Evolutionary conservation across 257 asterid species (phyloP).

Genomic region (Petunia secreta): DNA sequence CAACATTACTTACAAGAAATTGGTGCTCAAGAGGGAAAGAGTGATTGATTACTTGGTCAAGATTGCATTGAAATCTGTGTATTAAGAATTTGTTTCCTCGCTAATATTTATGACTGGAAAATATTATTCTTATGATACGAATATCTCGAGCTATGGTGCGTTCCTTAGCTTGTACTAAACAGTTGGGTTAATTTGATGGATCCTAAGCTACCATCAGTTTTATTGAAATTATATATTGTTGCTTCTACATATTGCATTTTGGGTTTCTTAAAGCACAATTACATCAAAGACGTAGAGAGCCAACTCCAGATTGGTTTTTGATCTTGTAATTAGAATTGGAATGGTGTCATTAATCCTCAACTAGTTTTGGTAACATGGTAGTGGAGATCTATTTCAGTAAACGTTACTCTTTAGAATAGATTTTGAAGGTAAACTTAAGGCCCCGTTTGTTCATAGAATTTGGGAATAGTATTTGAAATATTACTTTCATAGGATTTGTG

Average conservation of each 20-base stretch:
- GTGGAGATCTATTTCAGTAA: neutral
- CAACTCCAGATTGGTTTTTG: neutral
- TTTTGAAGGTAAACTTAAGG: neutral
- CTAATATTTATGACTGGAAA: neutral
- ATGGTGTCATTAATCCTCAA: neutral
- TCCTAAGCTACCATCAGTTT: neutral
- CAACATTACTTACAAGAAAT: conserved; percentile 93
- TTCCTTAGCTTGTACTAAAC: neutral
- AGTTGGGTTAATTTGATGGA: neutral
- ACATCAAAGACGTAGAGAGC: neutral
- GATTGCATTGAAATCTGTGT: conserved; percentile 14
- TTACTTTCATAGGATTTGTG: too few relatives aligned
- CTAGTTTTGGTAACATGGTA: neutral
- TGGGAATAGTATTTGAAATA: too few relatives aligned
- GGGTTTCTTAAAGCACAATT: neutral
- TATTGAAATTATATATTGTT: neutral
- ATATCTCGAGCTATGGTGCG: neutral
- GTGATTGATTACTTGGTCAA: conserved; percentile 59
- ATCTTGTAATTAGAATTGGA: neutral
- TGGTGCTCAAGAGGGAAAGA: conserved; percentile 91
- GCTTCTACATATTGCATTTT: neutral
- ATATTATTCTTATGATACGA: neutral
- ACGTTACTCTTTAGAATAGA: neutral
- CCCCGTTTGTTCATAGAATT: too few relatives aligned
- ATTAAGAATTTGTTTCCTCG: conserved; percentile 11